A percentile compares a stretch with the other conserved stretches of the same genome.
phyloP scores from a whole-genome alignment of 2,329 filamentous ascomycete genomes.

The Neurospora crassa region DNA sequence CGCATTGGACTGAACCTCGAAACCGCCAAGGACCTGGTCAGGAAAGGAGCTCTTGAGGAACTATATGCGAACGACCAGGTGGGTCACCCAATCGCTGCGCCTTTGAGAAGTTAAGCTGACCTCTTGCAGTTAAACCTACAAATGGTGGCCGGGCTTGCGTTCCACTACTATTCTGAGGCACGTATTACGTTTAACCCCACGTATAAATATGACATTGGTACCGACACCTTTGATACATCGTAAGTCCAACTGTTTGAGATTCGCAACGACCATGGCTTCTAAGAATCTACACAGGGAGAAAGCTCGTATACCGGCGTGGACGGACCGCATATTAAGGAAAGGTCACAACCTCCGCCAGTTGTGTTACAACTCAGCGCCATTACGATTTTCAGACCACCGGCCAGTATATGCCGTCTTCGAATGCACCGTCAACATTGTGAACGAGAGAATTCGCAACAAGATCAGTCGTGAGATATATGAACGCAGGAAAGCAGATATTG shows the following conservation, averaged over 20 bases:
- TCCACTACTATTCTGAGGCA: constrained; percentile 86
- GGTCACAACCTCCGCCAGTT: constrained; percentile 74
- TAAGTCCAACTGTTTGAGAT: constrained; percentile 31
- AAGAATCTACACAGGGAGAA: constrained; percentile 60
- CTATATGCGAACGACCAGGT: constrained; percentile 89
- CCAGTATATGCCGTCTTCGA: constrained; percentile 88
- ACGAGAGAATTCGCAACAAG: constrained; percentile 62
- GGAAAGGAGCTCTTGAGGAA: constrained; percentile 61
- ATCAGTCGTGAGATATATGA: constrained; percentile 70
- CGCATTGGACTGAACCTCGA: constrained; percentile 80
- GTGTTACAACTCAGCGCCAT: constrained; percentile 70
- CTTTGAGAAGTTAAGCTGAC: background rate
- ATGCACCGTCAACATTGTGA: constrained; percentile 70
- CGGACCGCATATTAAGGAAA: constrained; percentile 83
- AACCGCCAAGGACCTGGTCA: constrained; percentile 63
- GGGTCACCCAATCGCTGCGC: constrained; percentile 13
- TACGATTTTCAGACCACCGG: constrained; percentile 91
- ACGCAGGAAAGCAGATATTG: constrained; percentile 56
- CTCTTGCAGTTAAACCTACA: constrained; percentile 68
- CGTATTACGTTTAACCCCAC: constrained; percentile 84
- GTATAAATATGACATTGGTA: constrained; percentile 89
- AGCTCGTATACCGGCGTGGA: constrained; percentile 91
- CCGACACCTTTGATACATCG: constrained; percentile 86
- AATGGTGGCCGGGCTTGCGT: constrained; percentile 87
- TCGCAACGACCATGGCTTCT: constrained; percentile 14